Evolutionary conservation across 495 filamentous ascomycete genomes (phyloP).

Genomic region (Astrothelium macrocarpum): DNA sequence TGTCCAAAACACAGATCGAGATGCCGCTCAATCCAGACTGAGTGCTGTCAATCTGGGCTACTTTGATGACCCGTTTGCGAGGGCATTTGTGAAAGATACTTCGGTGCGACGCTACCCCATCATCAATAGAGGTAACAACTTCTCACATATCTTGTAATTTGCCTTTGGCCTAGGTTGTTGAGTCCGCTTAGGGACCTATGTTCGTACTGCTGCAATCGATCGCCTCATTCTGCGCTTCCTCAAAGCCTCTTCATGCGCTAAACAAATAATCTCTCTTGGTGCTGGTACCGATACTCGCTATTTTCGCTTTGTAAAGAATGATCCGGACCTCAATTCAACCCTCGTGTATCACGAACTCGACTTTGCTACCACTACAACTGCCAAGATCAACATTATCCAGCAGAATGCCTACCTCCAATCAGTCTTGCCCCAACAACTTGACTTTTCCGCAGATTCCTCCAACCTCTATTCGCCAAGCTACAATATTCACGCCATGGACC

Average conservation of each 20-base stretch:
- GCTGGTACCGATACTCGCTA: slow-evolving; percentile 88
- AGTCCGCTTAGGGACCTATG: slow-evolving; percentile 65
- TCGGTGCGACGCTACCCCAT: slow-evolving; percentile 61
- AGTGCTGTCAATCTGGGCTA: slow-evolving; percentile 87
- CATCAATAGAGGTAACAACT: slow-evolving; percentile 70
- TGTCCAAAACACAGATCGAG: slow-evolving; percentile 83
- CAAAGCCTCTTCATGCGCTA: slow-evolving; percentile 28
- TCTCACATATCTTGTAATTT: background rate
- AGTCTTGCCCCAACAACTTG: background rate
- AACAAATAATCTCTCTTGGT: slow-evolving; percentile 88
- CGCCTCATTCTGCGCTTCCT: slow-evolving; percentile 66
- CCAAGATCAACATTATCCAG: slow-evolving; percentile 50
- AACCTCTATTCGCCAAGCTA: slow-evolving; percentile 36
- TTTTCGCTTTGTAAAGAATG: slow-evolving; percentile 51
- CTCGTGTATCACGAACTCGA: slow-evolving; percentile 89
- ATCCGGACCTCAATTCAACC: slow-evolving; percentile 20
- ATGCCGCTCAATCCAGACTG: slow-evolving; percentile 78
- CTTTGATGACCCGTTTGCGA: slow-evolving; percentile 70
- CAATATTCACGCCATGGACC: slow-evolving; percentile 71
- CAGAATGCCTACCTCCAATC: slow-evolving; percentile 11
- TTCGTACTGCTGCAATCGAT: slow-evolving; percentile 82
- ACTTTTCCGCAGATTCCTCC: slow-evolving; percentile 27
- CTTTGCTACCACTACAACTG: slow-evolving; percentile 61
- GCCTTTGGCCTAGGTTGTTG: background rate
- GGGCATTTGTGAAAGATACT: slow-evolving; percentile 42